Conservation (phyloP, 306 rosid species). For the Vachellia pachyceras region DNA sequence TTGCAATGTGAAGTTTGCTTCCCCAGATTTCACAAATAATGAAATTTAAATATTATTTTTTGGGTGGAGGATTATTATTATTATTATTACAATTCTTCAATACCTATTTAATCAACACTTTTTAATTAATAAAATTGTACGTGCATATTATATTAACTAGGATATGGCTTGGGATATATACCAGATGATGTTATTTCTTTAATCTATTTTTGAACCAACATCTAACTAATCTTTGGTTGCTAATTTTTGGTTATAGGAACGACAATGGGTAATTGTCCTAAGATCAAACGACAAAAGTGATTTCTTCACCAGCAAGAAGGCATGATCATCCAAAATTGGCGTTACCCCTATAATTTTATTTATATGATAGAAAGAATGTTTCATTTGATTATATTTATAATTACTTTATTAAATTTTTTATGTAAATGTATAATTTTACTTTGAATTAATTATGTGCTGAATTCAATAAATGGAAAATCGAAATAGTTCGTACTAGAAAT, state of each 20-base stretch:
- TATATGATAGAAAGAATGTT: too few relatives aligned
- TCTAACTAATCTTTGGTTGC: constrained; percentile 44
- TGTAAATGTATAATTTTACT: too few relatives aligned
- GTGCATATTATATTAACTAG: background rate
- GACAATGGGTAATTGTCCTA: constrained; percentile 15
- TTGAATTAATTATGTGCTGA: too few relatives aligned
- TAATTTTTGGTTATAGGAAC: constrained; percentile 15
- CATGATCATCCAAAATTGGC: background rate
- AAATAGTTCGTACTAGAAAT: too few relatives aligned
- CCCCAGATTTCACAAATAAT: background rate
- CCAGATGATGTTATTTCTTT: constrained; percentile 30
- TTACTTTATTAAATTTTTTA: too few relatives aligned
- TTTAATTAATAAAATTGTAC: background rate
- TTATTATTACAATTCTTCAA: too few relatives aligned
- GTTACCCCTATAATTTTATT: background rate
- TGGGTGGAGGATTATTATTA: too few relatives aligned
- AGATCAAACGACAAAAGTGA: constrained; percentile 28
- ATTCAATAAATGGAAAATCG: too few relatives aligned
- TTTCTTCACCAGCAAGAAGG: background rate
- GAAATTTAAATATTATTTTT: background rate
- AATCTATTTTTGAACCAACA: constrained; percentile 35
- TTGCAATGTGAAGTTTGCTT: background rate
- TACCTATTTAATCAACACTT: background rate
- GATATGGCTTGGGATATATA: background rate
- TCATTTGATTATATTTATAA: too few relatives aligned